phyloP scores from a whole-genome alignment of 2,329 filamentous ascomycete genomes.

The Stagonosporopsis vannaccii region DNA sequence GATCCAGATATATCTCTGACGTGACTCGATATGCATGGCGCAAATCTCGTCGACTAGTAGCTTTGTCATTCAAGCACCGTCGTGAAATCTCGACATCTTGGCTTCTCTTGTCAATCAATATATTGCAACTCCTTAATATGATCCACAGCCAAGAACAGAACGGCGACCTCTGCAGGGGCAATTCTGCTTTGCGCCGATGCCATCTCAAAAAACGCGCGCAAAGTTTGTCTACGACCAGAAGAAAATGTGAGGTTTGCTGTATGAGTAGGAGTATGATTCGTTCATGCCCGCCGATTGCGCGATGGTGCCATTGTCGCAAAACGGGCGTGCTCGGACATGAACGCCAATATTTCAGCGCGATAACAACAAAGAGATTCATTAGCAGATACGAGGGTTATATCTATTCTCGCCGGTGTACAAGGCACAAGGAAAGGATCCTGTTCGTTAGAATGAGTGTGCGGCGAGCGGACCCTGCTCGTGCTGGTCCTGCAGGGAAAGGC shows the following conservation, averaged over 20 bases:
- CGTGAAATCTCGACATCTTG: too few relatives aligned
- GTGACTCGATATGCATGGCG: constrained; percentile 2
- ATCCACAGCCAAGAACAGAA: constrained; percentile 2
- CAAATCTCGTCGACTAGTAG: not conserved
- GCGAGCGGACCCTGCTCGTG: constrained; percentile 1
- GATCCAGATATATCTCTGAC: constrained; percentile 2
- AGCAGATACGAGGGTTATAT: not conserved
- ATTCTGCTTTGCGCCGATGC: not conserved
- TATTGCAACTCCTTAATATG: not conserved
- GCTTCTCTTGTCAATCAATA: too few relatives aligned
- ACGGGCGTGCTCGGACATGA: not conserved
- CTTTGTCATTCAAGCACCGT: too few relatives aligned
- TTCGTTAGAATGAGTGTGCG: not conserved
- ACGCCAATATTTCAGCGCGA: not conserved
- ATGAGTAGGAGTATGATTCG: not conserved
- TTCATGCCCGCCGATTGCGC: not conserved
- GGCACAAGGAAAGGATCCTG: not conserved
- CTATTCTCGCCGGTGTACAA: not conserved
- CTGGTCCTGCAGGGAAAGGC: constrained; percentile 2
- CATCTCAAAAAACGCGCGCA: too few relatives aligned
- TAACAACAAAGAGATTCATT: not conserved
- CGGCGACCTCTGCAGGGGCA: not conserved
- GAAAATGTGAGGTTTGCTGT: not conserved
- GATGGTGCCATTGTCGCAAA: not conserved
- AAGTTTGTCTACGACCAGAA: not conserved